These are phyloP conservation scores for Graphiopsis chlorocephala DNA, from an alignment of 2,329 filamentous ascomycete genomes.

Conservation along the genomic window DNA sequence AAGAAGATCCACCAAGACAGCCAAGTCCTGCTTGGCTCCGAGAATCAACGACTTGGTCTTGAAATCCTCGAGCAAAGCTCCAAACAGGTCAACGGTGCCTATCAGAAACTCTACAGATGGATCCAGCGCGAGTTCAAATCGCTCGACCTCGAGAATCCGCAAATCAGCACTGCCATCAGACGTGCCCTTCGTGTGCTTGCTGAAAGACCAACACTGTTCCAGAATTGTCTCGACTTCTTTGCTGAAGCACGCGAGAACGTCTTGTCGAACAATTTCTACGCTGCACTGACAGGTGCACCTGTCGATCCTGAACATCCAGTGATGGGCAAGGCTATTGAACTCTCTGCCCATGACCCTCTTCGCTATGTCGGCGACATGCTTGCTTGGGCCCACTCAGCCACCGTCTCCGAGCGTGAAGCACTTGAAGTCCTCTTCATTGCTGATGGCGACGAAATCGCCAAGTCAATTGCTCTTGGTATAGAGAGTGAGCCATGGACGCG, in stretches of 20 bases:
- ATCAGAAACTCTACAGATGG: slow-evolving; percentile 95
- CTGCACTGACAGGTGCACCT: slow-evolving; percentile 74
- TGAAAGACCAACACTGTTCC: slow-evolving; percentile 84
- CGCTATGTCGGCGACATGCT: slow-evolving; percentile 96
- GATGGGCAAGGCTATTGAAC: slow-evolving; percentile 80
- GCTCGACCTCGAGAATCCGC: slow-evolving; percentile 88
- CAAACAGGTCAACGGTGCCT: slow-evolving; percentile 80
- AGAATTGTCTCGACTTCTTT: slow-evolving; percentile 90
- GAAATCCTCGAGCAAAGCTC: slow-evolving; percentile 91
- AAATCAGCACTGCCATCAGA: slow-evolving; percentile 81
- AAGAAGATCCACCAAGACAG: slow-evolving; percentile 88
- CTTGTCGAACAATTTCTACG: slow-evolving; percentile 83
- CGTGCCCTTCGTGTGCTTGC: slow-evolving; percentile 81
- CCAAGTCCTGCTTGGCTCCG: slow-evolving; percentile 81
- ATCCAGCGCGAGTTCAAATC: slow-evolving; percentile 90
- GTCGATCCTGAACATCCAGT: slow-evolving; percentile 53
- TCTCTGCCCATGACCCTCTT: slow-evolving; percentile 85
- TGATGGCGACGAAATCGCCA: slow-evolving; percentile 83
- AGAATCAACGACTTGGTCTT: slow-evolving; percentile 81
- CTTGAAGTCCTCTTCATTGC: slow-evolving; percentile 88
- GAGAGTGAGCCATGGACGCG: slow-evolving; percentile 79
- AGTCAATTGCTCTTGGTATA: slow-evolving; percentile 73
- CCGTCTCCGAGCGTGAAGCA: slow-evolving; percentile 90
- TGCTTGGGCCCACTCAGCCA: slow-evolving; percentile 91
- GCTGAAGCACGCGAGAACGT: slow-evolving; percentile 84